Evolutionary conservation across 2,329 filamentous ascomycete genomes (phyloP).

Genomic region (Nigrospora osmanthi): DNA sequence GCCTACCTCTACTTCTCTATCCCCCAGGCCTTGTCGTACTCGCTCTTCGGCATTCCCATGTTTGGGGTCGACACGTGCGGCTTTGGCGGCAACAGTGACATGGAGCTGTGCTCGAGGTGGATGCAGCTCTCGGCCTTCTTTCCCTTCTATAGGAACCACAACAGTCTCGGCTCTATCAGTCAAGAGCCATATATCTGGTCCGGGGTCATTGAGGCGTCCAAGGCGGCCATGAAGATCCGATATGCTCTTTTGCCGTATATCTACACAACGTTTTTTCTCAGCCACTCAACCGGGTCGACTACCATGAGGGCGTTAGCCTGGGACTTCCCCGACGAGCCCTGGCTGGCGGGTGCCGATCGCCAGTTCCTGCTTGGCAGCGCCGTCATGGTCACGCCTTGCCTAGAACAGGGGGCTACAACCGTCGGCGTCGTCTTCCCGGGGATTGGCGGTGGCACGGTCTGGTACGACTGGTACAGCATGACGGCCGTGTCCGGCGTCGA

Average conservation of each 20-base stretch:
- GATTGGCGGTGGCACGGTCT: conserved; percentile 47
- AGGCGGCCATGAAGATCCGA: conserved; percentile 60
- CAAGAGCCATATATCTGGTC: conserved; percentile 70
- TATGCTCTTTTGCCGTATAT: conserved; percentile 68
- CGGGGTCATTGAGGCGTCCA: conserved; percentile 56
- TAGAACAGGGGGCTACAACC: conserved; percentile 51
- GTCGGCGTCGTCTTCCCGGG: conserved; percentile 67
- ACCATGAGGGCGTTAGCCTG: conserved; percentile 67
- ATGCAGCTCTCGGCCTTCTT: conserved; percentile 69
- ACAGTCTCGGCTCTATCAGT: conserved; percentile 47
- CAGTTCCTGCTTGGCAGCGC: conserved; percentile 66
- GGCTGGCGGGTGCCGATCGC: conserved; percentile 55
- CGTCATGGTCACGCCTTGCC: conserved; percentile 59
- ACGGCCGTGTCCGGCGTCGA: conserved; percentile 33
- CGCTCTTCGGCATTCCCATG: conserved; percentile 70
- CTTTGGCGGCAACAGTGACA: conserved; percentile 58
- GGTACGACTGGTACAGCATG: conserved; percentile 78
- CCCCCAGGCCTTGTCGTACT: conserved; percentile 68
- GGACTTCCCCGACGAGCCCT: conserved; percentile 67
- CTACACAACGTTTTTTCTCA: conserved; percentile 64
- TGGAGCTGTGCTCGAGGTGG: conserved; percentile 67
- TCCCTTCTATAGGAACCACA: conserved; percentile 74
- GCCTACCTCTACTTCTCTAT: conserved; percentile 71
- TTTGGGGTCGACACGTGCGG: conserved; percentile 66
- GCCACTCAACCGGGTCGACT: conserved; percentile 57